Conservation (phyloP, 371 early-diverging fungal species). For the Rhizopus arrhizus region DNA sequence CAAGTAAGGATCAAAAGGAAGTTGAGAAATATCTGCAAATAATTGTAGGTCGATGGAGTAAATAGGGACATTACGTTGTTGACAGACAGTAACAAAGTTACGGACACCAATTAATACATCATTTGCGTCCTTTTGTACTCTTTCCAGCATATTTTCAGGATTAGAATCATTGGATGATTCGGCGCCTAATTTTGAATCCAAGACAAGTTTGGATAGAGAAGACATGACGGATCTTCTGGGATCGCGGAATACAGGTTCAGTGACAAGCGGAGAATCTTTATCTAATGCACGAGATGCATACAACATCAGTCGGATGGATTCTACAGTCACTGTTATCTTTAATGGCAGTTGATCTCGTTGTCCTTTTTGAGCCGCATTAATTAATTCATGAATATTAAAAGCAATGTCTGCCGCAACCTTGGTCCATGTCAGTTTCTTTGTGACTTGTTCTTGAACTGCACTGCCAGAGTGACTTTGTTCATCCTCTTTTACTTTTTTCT, state of each 20-base stretch:
- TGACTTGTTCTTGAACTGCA: constrained; percentile 1
- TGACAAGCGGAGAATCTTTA: constrained; percentile 58
- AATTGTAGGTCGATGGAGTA: constrained; percentile 47
- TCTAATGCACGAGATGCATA: constrained; percentile 74
- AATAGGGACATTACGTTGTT: constrained; percentile 63
- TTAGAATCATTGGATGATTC: constrained; percentile 62
- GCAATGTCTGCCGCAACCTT: constrained; percentile 61
- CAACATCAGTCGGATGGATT: constrained; percentile 80
- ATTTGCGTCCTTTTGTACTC: constrained; percentile 38
- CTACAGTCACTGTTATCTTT: constrained; percentile 56
- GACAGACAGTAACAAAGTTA: constrained; percentile 75
- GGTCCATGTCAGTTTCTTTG: constrained; percentile 25
- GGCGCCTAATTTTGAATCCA: constrained; percentile 81
- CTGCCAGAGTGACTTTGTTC: neutral
- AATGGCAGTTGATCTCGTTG: constrained; percentile 18
- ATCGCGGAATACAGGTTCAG: constrained; percentile 60
- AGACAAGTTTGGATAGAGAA: constrained; percentile 77
- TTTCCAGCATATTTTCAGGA: constrained; percentile 19
- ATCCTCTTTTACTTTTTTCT: constrained; percentile 8
- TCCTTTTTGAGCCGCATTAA: constrained; percentile 58
- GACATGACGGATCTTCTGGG: constrained; percentile 74
- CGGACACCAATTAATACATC: constrained; percentile 76
- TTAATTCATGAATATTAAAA: constrained; percentile 65
- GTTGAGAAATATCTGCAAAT: constrained; percentile 18
- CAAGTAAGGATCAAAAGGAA: constrained; percentile 11